Evolutionary conservation across 305 asterid genomes (phyloP).

Genomic region (Fraxinus xanthoxyloides): DNA sequence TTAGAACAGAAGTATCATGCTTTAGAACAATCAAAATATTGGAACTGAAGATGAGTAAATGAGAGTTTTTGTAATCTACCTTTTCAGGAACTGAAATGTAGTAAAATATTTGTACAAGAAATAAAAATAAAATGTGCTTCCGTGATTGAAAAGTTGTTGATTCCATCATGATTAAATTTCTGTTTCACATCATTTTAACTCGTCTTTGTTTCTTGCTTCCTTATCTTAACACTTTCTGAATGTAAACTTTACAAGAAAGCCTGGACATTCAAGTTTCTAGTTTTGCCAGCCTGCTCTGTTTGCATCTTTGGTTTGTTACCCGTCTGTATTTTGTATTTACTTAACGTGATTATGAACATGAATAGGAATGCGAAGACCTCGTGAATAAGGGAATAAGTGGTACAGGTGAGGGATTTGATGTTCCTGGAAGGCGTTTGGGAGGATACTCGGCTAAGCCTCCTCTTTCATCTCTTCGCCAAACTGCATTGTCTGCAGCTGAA

Average conservation of each 20-base stretch:
- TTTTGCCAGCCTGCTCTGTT: not conserved
- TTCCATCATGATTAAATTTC: not conserved
- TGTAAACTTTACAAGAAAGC: not conserved
- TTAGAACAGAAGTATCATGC: not conserved
- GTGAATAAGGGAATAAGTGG: constrained; percentile 72
- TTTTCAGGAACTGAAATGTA: not conserved
- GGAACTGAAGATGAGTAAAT: not conserved
- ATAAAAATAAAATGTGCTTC: not conserved
- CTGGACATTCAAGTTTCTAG: not conserved
- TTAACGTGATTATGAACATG: constrained; percentile 10
- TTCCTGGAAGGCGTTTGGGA: constrained; percentile 85
- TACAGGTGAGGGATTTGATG: constrained; percentile 80
- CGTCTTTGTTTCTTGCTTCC: constrained; percentile 4
- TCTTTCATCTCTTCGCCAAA: constrained; percentile 58
- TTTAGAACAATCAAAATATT: not conserved
- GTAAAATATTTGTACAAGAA: not conserved
- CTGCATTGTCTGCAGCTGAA: constrained; percentile 78
- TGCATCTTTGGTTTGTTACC: not conserved
- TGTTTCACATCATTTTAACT: not conserved
- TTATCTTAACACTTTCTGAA: not conserved
- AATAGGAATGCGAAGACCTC: constrained; percentile 84
- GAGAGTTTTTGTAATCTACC: not conserved
- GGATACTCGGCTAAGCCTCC: constrained; percentile 55
- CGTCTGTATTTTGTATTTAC: not conserved
- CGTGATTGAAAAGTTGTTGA: not conserved